Evolutionary conservation across 441 rosid genomes (phyloP).

Genomic region (Gossypium davidsonii): DNA sequence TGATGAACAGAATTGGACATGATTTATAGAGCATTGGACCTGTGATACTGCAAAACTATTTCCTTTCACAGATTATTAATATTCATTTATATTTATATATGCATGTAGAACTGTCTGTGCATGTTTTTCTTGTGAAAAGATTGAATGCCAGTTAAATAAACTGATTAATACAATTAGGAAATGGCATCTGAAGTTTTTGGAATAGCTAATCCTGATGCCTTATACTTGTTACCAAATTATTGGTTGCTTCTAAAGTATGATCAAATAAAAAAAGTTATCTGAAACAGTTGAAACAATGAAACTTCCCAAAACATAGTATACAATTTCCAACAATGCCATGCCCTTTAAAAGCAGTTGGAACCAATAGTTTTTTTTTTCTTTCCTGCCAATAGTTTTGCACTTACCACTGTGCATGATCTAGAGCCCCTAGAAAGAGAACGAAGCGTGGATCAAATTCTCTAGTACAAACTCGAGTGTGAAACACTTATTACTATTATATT

Average conservation of each 20-base stretch:
- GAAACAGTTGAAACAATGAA: background rate
- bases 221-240: background rate
- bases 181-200: background rate
- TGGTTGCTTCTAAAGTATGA: background rate
- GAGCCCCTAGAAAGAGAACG: background rate
- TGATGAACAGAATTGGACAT: background rate
- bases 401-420: background rate
- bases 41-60: background rate
- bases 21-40: background rate
- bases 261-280: background rate
- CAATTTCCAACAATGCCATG: background rate
- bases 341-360: conserved; percentile 4
- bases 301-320: background rate
- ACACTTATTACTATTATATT: background rate
- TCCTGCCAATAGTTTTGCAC: background rate
- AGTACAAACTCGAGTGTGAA: background rate
- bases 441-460: background rate
- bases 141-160: background rate
- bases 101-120: background rate
- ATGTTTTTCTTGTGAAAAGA: background rate
- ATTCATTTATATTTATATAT: background rate
- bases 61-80: background rate
- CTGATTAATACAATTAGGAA: background rate
- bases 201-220: background rate
- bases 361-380: background rate